Conservation (phyloP, 202 grass and related monocot genomes). For the Saccharum hybrid region DNA sequence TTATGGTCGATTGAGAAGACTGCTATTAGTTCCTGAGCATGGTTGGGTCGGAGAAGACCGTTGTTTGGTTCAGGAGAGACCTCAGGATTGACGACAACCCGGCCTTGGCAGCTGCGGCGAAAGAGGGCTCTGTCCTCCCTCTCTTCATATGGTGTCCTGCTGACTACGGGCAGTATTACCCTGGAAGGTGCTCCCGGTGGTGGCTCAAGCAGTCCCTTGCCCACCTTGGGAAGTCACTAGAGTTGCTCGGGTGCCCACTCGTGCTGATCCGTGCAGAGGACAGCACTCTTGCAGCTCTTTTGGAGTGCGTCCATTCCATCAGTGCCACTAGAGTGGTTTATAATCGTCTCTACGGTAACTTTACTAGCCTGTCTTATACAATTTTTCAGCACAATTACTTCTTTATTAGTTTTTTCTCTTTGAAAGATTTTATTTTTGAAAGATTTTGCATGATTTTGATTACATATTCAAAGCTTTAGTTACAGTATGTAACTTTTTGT, state of each 20-base stretch:
- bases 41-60: conserved; percentile 56
- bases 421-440: not conserved
- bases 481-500: not conserved
- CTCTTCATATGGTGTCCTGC: conserved; percentile 87
- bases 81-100: conserved; percentile 94
- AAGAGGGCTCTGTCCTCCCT: conserved; percentile 65
- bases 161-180: conserved; percentile 76
- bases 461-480: not conserved
- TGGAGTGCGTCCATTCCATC: conserved; percentile 56
- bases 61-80: conserved; percentile 94
- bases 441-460: not conserved
- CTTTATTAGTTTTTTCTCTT: not conserved
- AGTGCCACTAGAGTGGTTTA: conserved; percentile 79
- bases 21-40: conserved; percentile 38
- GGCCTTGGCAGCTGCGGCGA: conserved; percentile 67
- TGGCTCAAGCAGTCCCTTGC: conserved; percentile 90
- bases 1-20: conserved; percentile 33
- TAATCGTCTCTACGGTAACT: conserved; percentile 85
- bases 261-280: conserved; percentile 62
- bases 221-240: conserved; percentile 64
- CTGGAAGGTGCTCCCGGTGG: conserved; percentile 85
- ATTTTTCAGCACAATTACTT: not conserved
- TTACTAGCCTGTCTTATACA: conserved; percentile 2
- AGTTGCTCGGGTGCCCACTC: conserved; percentile 71
- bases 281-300: conserved; percentile 64